A percentile compares a stretch with the other conserved stretches of the same genome.
Evolutionary conservation across 225 moss, liverwort and hornwort genomes (phyloP).

Genomic region (Sphagnum tenellum): DNA sequence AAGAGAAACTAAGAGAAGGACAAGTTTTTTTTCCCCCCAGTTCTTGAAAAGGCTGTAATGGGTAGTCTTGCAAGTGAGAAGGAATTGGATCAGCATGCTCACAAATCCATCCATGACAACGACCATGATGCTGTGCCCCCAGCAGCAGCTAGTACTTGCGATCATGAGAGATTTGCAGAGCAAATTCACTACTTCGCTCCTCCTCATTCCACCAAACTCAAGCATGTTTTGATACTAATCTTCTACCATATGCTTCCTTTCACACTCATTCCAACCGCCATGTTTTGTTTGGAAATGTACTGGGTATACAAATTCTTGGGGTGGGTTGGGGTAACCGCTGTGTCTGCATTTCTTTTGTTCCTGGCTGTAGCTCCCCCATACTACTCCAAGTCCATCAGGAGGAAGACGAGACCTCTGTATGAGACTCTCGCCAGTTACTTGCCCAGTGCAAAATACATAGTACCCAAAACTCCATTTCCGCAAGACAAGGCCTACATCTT

Average conservation of each 20-base stretch:
- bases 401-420: constrained; percentile 32
- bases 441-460: constrained; percentile 53
- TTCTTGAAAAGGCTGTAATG: too few species aligned
- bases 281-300: constrained; percentile 10
- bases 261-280: constrained; percentile 36
- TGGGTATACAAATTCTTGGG: constrained; percentile 24
- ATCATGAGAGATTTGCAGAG: too few species aligned
- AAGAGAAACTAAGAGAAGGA: too few species aligned
- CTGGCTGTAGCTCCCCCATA: constrained; percentile 29
- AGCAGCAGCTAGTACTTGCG: too few species aligned
- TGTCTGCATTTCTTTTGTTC: constrained; percentile 19
- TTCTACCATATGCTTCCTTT: constrained; percentile 82
- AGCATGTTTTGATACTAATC: constrained; percentile 35
- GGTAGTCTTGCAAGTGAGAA: too few species aligned
- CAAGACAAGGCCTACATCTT: constrained; percentile 65
- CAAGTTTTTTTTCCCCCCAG: too few species aligned
- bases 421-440: constrained; percentile 62
- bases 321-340: constrained; percentile 21
- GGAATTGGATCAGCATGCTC: too few species aligned
- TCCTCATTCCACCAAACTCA: constrained; percentile 37
- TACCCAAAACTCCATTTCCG: constrained; percentile 39
- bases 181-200: constrained; percentile 19
- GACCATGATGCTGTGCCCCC: too few species aligned
- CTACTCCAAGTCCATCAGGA: constrained; percentile 42
- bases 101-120: too few species aligned